Percentiles rank a stretch among this genome's conserved stretches.
Conservation (phyloP, 129 eudicot species). For the Silybum marianum region DNA sequence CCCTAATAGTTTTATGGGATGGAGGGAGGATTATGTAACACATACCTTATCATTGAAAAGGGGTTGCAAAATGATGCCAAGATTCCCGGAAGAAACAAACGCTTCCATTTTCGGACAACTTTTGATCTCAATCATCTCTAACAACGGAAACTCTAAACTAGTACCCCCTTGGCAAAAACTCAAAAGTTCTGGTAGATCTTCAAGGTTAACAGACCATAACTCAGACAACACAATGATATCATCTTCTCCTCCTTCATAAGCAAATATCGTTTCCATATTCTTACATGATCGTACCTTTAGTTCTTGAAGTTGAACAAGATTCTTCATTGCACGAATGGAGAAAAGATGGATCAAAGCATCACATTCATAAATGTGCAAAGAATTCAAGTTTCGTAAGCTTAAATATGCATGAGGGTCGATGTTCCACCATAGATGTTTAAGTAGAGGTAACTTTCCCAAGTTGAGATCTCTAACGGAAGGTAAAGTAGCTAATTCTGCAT, state of each 20-base stretch:
- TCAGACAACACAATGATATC: slow-evolving; percentile 31
- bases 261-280: slow-evolving; percentile 37
- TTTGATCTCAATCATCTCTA: slow-evolving; percentile 32
- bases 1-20: neutral
- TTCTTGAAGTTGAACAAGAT: slow-evolving; percentile 43
- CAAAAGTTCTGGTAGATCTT: slow-evolving; percentile 36
- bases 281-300: slow-evolving; percentile 43
- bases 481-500: slow-evolving; percentile 25
- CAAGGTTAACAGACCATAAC: slow-evolving; percentile 33
- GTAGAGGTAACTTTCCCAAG: slow-evolving; percentile 38
- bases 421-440: slow-evolving; percentile 48
- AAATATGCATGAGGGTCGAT: slow-evolving; percentile 20
- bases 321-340: slow-evolving; percentile 34
- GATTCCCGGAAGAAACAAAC: slow-evolving; percentile 29
- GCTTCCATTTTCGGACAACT: slow-evolving; percentile 37
- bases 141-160: slow-evolving; percentile 34
- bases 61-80: slow-evolving; percentile 12
- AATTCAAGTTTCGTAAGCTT: slow-evolving; percentile 42
- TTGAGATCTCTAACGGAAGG: slow-evolving; percentile 41
- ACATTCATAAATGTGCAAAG: slow-evolving; percentile 39
- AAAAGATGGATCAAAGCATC: slow-evolving; percentile 42
- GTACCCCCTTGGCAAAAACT: slow-evolving; percentile 29
- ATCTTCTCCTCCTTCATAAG: slow-evolving; percentile 34
- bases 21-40: neutral
- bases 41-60: slow-evolving; percentile 49